Conservation (phyloP, 2,329 filamentous ascomycete species). For the Hypoxylon rubiginosum region DNA sequence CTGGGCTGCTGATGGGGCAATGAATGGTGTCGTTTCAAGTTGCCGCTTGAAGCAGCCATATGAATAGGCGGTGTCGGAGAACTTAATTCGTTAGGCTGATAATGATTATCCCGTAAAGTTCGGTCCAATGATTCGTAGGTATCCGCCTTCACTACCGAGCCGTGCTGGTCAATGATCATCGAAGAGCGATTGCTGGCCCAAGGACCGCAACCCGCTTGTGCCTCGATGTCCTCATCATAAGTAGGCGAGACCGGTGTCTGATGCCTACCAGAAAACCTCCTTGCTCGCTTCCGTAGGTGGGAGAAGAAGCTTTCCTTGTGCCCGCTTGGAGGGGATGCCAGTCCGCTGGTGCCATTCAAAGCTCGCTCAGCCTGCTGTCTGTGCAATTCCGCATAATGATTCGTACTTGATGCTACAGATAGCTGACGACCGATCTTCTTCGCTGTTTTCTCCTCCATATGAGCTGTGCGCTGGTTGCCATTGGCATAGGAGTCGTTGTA, state of each 20-base stretch:
- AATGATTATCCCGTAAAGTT: constrained; percentile 67
- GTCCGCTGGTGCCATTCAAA: constrained; percentile 82
- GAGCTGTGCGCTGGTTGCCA: constrained; percentile 54
- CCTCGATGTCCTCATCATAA: constrained; percentile 90
- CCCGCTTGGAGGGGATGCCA: constrained; percentile 81
- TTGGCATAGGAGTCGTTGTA: constrained; percentile 65
- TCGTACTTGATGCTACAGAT: constrained; percentile 90
- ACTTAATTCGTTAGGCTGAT: constrained; percentile 61
- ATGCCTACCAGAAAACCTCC: constrained; percentile 91
- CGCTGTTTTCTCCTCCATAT: constrained; percentile 73
- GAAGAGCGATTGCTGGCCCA: constrained; percentile 91
- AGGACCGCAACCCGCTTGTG: constrained; percentile 90
- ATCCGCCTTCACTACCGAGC: constrained; percentile 64
- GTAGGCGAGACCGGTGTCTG: constrained; percentile 83
- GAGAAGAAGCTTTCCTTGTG: constrained; percentile 99
- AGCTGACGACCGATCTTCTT: constrained; percentile 97
- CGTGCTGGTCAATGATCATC: constrained; percentile 77
- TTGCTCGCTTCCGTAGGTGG: constrained; percentile 91
- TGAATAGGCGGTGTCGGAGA: constrained; percentile 67
- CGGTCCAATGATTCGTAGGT: constrained; percentile 73
- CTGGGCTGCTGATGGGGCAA: constrained; percentile 73
- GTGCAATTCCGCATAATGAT: constrained; percentile 91
- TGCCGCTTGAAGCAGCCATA: constrained; percentile 63
- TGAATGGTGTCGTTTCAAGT: constrained; percentile 75
- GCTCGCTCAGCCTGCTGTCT: constrained; percentile 92